Evolutionary conservation across 225 moss, liverwort and hornwort species (phyloP).

Genomic region (Climacium dendroides): DNA sequence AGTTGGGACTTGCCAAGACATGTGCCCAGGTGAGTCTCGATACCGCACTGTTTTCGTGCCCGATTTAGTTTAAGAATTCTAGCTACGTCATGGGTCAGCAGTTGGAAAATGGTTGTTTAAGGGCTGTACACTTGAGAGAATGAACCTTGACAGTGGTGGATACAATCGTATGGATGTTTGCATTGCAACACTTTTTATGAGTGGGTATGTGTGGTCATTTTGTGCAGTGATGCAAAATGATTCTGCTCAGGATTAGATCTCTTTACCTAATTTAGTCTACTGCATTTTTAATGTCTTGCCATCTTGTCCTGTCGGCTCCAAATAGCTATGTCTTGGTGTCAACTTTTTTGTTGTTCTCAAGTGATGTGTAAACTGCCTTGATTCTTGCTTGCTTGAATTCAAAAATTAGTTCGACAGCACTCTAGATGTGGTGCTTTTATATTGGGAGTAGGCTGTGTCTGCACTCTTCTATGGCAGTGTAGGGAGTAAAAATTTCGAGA

Average conservation of each 20-base stretch:
- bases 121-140: not conserved
- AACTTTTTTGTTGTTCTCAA: not conserved
- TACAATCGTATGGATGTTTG: not conserved
- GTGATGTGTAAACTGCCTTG: not conserved
- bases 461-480: not conserved
- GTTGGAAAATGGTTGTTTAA: not conserved
- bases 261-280: not conserved
- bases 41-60: not conserved
- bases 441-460: not conserved
- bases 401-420: not conserved
- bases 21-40: constrained; percentile 69
- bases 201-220: not conserved
- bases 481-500: not conserved
- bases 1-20: constrained; percentile 84
- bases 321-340: not conserved
- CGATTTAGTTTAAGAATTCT: not conserved
- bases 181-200: not conserved
- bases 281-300: not conserved
- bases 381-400: not conserved
- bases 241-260: not conserved
- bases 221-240: not conserved
- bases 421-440: not conserved
- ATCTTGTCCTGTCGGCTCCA: not conserved
- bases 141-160: not conserved
- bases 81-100: not conserved